These are phyloP conservation scores for Termitomyces sp. DNA, from an alignment of 768 basidiomycete species.

Conservation along the genomic window DNA sequence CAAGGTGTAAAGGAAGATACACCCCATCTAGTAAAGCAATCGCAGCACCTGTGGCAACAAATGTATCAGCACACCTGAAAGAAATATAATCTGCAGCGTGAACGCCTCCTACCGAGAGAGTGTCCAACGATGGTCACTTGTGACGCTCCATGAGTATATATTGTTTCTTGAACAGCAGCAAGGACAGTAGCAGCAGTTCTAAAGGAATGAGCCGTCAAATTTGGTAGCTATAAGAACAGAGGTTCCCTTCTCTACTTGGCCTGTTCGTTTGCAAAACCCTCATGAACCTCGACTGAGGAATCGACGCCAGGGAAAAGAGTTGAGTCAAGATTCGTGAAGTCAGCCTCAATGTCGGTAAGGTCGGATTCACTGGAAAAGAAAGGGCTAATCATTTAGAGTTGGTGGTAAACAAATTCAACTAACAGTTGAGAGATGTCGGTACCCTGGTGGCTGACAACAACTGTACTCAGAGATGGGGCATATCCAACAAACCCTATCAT, in stretches of 20 bases:
- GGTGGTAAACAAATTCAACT: slow-evolving; percentile 1
- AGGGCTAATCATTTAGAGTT: background rate
- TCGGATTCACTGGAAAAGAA: slow-evolving; percentile 24
- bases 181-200: slow-evolving; percentile 38
- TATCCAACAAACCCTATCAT: slow-evolving; percentile 20
- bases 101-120: slow-evolving; percentile 27
- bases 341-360: slow-evolving; percentile 30
- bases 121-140: slow-evolving; percentile 42
- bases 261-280: slow-evolving; percentile 38
- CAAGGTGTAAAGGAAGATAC: slow-evolving; percentile 46
- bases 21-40: slow-evolving; percentile 51
- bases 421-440: slow-evolving; percentile 33
- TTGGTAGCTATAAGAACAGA: background rate
- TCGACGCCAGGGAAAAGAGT: slow-evolving; percentile 41
- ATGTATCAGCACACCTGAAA: background rate
- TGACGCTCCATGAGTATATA: slow-evolving; percentile 27
- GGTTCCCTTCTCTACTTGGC: slow-evolving; percentile 23
- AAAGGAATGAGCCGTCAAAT: background rate
- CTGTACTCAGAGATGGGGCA: slow-evolving; percentile 24
- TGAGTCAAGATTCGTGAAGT: slow-evolving; percentile 25
- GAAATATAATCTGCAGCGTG: background rate
- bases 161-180: slow-evolving; percentile 31
- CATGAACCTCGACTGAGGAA: slow-evolving; percentile 36
- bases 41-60: slow-evolving; percentile 34
- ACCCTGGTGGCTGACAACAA: slow-evolving; percentile 39